A percentile compares a stretch with the other conserved stretches of the same genome.
Conservation (phyloP, 345 rosid species). For the Syzygium aromaticum region DNA sequence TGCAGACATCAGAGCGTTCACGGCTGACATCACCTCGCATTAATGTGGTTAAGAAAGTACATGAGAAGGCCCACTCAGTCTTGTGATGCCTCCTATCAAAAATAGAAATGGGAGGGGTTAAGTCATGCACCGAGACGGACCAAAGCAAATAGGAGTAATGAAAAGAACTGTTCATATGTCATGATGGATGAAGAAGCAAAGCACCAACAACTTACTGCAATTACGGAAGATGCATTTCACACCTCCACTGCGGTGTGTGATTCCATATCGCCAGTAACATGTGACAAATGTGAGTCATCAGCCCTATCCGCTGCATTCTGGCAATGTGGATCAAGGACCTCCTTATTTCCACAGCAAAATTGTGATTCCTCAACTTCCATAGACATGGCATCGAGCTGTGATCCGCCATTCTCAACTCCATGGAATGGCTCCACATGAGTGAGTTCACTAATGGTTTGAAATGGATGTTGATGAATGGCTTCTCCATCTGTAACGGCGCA, state of each 20-base stretch:
- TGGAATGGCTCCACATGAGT: background rate
- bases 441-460: background rate
- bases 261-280: slow-evolving; percentile 13
- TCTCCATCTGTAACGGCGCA: slow-evolving; percentile 11
- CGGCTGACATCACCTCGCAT: background rate
- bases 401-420: slow-evolving; percentile 6
- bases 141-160: background rate
- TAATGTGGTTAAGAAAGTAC: background rate
- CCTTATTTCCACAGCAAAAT: background rate
- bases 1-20: background rate
- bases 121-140: background rate
- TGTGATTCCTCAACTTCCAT: slow-evolving; percentile 1
- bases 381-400: slow-evolving; percentile 5
- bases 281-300: slow-evolving; percentile 14
- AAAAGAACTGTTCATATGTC: background rate
- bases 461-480: background rate
- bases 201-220: background rate
- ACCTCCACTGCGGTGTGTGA: slow-evolving; percentile 1
- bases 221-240: background rate
- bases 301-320: slow-evolving; percentile 1
- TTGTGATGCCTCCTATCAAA: background rate
- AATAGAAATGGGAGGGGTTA: background rate
- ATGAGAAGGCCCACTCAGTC: background rate
- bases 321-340: background rate
- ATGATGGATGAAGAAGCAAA: background rate